phyloP scores from a whole-genome alignment of 2,329 filamentous ascomycete genomes.

The Daldinia sp. region DNA sequence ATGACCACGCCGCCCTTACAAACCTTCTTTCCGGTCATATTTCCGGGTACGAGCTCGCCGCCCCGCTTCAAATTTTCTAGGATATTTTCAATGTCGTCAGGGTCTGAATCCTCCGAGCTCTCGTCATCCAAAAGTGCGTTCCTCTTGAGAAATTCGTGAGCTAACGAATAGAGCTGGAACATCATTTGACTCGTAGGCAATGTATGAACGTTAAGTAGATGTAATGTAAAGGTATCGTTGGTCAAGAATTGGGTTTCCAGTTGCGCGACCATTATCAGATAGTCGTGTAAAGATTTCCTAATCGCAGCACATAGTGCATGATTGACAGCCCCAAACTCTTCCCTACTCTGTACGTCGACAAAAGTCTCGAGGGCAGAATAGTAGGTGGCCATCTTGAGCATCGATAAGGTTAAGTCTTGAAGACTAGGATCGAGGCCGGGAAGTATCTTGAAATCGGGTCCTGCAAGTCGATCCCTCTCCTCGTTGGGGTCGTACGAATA shows the following conservation, averaged over 20 bases:
- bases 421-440: slow-evolving; percentile 90
- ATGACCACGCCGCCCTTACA: slow-evolving; percentile 98
- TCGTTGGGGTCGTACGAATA: slow-evolving; percentile 83
- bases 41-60: slow-evolving; percentile 79
- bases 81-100: slow-evolving; percentile 90
- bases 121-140: slow-evolving; percentile 89
- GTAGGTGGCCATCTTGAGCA: slow-evolving; percentile 94
- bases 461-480: slow-evolving; percentile 86
- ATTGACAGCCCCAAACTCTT: slow-evolving; percentile 93
- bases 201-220: slow-evolving; percentile 91
- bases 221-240: slow-evolving; percentile 87
- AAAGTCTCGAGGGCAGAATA: slow-evolving; percentile 92
- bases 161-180: slow-evolving; percentile 85
- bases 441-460: slow-evolving; percentile 81
- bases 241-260: slow-evolving; percentile 92
- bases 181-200: slow-evolving; percentile 92
- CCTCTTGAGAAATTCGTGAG: slow-evolving; percentile 84
- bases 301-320: slow-evolving; percentile 97
- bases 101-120: slow-evolving; percentile 74
- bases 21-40: slow-evolving; percentile 85
- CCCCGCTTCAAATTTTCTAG: slow-evolving; percentile 88
- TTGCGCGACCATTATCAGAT: slow-evolving; percentile 90
- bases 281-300: slow-evolving; percentile 89
- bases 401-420: slow-evolving; percentile 83
- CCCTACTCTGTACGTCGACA: slow-evolving; percentile 90